phyloP scores from a whole-genome alignment of 805 yeast genomes.

The Scheffersomyces coipomensis region DNA sequence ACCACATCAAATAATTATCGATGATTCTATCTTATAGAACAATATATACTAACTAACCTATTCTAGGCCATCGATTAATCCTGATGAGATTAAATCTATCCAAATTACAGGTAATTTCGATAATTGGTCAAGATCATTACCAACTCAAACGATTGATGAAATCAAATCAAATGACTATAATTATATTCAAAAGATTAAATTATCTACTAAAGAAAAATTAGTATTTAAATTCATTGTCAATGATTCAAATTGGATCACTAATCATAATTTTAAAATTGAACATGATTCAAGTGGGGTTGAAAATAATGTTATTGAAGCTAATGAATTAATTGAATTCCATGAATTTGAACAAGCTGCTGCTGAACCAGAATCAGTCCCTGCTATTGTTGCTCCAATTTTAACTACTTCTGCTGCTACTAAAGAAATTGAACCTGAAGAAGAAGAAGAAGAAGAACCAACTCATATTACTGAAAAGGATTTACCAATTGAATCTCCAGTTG shows the following conservation, averaged over 20 bases:
- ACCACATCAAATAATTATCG: not conserved
- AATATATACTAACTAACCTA: conserved; percentile 3
- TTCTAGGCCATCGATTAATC: conserved; percentile 10
- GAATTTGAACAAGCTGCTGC: conserved; percentile 6
- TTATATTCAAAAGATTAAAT: conserved; percentile 19
- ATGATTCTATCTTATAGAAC: no score
- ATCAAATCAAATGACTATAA: conserved; percentile 11
- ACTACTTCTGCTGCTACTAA: not conserved
- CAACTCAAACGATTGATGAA: conserved; percentile 4
- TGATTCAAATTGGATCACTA: conserved; percentile 29
- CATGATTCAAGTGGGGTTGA: conserved; percentile 33
- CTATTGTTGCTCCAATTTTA: not conserved
- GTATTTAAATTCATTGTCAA: conserved; percentile 39
- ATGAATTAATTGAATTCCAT: conserved; percentile 23
- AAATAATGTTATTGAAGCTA: conserved; percentile 31
- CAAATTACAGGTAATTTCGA: conserved; percentile 43
- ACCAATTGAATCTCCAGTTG: not conserved
- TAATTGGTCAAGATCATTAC: conserved; percentile 31
- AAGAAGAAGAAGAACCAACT: not conserved
- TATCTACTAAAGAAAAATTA: conserved; percentile 20
- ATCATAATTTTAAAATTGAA: conserved; percentile 19
- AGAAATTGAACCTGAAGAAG: not conserved
- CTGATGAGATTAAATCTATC: conserved; percentile 16
- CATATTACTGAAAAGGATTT: conserved; percentile 1
- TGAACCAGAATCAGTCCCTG: not conserved